Base-by-base conservation (phyloP, 2,329 filamentous ascomycete genomes). In the Aureobasidium pullulans region DNA sequence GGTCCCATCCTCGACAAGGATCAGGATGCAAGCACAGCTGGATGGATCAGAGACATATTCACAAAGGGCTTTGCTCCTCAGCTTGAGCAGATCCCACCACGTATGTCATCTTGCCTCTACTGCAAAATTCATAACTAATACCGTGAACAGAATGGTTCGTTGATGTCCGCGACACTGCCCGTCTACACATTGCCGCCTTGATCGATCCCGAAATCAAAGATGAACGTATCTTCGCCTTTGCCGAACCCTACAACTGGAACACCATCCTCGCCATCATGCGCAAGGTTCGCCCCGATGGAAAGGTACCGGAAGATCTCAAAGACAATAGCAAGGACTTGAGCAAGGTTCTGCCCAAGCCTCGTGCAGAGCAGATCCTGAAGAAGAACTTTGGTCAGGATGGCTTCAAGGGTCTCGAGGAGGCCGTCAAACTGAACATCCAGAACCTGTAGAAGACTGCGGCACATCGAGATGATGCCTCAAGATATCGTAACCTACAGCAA, bases 181-280 rank as follows among this genome's bases (percentile, higher is more conserved):
- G 75, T 1, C 66, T 84, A 0, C 80, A 83, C 32, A 71, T 82
- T 2, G 75, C 77, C 3, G 80, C 76, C 0, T 68, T 79, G 4
- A 69, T 81, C 0, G 67, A 79, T 23, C 68, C 71, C 0, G 69
- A 73, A 1, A 74, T 84, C 0, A 61, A 67, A 0, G 70, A 72
- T 0, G 76, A 83, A 63, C 76, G 81, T 1, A 64, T 84, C 4
- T 80, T 82, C 63, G 80, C 70, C 2, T 80, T 77, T 46, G 79
- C 76, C 0, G 67, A 72, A 1, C 73, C 71, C 0, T 77, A 72
- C 48, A 78, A 71, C 47, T 79, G 74, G 68, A 77, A 78, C 16
- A 62, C 71, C 3, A 61, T 79, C 31, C 58, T 78, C 5, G 62
- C 59, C 0, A 66, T 72, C 8, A 65, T 75, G 42, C 64, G 70